Evolutionary conservation across 2,329 filamentous ascomycete species (phyloP), one percentile per base, ranked within the genome.

Genomic region (Ramularia collo-cygni): DNA sequence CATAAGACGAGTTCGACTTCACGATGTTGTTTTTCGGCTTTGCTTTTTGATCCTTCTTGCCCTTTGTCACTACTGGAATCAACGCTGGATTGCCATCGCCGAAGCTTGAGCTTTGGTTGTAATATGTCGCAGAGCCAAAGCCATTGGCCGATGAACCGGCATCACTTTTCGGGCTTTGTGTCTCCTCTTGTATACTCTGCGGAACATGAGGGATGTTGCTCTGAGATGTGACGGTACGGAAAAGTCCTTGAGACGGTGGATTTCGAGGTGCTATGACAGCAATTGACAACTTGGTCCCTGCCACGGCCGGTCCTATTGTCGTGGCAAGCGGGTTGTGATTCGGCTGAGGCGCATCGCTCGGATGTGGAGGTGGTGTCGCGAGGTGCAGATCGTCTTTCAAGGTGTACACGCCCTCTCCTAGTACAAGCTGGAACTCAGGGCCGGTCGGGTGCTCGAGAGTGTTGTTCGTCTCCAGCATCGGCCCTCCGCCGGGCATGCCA

Each of bases 11-110:
- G 64, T 95, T 96, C 67, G 88, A 96, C 71, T 98, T 98, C 37
- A 90, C 81, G 63, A 98, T 92, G 63, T 93, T 96, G 65, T 90
- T 96, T 73, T 96, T 98, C 2, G 92, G 92, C 63, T 98, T 98
- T 58, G 82, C 78, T 60, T 79, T 76, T 71, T 95, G 95, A 16
- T 70, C 60, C 8, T 69, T 68, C 47, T 74, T 71, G 28, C 77
- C 74, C 45, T 59, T 55, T 56, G 86, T 87, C 19, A 74, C 71
- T 37, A 75, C 73, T 3, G 77, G 60, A 8, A 74, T 69, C 19
- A 96, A 71, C 17, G 85, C 74, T 5, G 81, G 75, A 59, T 95
- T 96, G 38, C 85, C 84, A 55, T 92, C 85, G 6, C 90, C 90
- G 63, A 95, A 95, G 0, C 82, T 77, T 1, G 85, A 83, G 10